phyloP scores from a whole-genome alignment of 306 rosid genomes.

The Quercus cerris region DNA sequence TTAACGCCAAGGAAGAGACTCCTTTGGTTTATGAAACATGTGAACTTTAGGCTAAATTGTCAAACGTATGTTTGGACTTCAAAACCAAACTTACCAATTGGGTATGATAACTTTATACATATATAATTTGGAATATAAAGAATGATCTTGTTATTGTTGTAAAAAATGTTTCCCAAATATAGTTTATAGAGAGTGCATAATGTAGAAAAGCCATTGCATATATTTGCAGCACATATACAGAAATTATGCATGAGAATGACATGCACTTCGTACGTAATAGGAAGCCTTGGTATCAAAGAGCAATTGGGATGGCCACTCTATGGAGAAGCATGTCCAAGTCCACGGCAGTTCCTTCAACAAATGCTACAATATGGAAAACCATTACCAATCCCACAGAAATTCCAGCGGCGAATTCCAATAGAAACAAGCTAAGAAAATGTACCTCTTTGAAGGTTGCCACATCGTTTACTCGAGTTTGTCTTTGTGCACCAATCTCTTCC shows the following conservation, averaged over 20 bases:
- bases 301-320: slow-evolving; percentile 51
- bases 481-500: slow-evolving; percentile 89
- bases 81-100: neutral
- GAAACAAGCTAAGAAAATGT: slow-evolving; percentile 69
- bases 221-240: slow-evolving; percentile 5
- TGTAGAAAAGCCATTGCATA: slow-evolving; percentile 2
- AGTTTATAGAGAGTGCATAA: slow-evolving; percentile 16
- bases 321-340: slow-evolving; percentile 62
- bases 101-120: too few species aligned
- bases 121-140: too few species aligned
- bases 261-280: slow-evolving; percentile 29
- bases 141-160: neutral
- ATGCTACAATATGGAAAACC: slow-evolving; percentile 47
- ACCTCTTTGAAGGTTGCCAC: slow-evolving; percentile 77
- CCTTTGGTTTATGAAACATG: neutral
- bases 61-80: neutral
- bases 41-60: neutral
- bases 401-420: slow-evolving; percentile 16
- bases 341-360: slow-evolving; percentile 26
- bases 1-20: neutral
- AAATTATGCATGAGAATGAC: slow-evolving; percentile 32
- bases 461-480: slow-evolving; percentile 83
- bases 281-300: slow-evolving; percentile 97
- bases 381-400: slow-evolving; percentile 46
- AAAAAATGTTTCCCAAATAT: neutral